Percentiles rank a stretch among this genome's conserved stretches.
phyloP scores from a whole-genome alignment of 768 basidiomycete genomes.

The Amanita exitialis region DNA sequence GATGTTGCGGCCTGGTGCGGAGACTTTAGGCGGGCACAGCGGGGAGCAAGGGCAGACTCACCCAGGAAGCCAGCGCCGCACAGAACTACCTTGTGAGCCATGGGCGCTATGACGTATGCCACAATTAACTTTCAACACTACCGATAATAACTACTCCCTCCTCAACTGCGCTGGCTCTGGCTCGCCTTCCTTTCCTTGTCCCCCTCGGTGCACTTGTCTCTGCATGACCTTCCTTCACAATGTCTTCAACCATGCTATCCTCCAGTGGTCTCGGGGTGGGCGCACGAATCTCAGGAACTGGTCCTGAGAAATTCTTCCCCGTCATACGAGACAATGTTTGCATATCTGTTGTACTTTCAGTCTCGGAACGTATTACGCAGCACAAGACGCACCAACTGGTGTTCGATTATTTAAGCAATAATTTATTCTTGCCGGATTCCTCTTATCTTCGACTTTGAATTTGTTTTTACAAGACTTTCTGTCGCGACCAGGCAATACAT shows the following conservation, averaged over 20 bases:
- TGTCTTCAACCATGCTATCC: constrained; percentile 11
- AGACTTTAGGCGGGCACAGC: background rate
- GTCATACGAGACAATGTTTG: constrained; percentile 68
- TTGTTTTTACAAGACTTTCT: constrained; percentile 89
- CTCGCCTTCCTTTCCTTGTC: constrained; percentile 19
- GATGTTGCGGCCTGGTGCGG: constrained; percentile 43
- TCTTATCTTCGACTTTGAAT: constrained; percentile 84
- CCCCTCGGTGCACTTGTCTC: constrained; percentile 10
- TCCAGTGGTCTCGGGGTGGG: constrained; percentile 23
- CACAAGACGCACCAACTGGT: constrained; percentile 56
- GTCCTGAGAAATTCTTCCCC: constrained; percentile 79
- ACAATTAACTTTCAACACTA: constrained; percentile 1
- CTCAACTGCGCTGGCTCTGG: constrained; percentile 12
- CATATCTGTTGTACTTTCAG: constrained; percentile 41
- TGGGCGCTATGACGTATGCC: background rate
- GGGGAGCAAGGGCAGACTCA: constrained; percentile 11
- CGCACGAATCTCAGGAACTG: constrained; percentile 55
- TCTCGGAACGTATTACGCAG: background rate
- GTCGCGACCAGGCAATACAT: constrained; percentile 75
- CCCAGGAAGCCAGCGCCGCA: constrained; percentile 59
- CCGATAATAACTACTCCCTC: constrained; percentile 29
- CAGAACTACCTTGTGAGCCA: constrained; percentile 29
- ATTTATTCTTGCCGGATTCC: constrained; percentile 67
- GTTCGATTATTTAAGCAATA: constrained; percentile 63
- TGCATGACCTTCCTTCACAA: constrained; percentile 4